Base-by-base conservation (phyloP, 495 filamentous ascomycete species). In the Aspergillus egyptiacus region DNA sequence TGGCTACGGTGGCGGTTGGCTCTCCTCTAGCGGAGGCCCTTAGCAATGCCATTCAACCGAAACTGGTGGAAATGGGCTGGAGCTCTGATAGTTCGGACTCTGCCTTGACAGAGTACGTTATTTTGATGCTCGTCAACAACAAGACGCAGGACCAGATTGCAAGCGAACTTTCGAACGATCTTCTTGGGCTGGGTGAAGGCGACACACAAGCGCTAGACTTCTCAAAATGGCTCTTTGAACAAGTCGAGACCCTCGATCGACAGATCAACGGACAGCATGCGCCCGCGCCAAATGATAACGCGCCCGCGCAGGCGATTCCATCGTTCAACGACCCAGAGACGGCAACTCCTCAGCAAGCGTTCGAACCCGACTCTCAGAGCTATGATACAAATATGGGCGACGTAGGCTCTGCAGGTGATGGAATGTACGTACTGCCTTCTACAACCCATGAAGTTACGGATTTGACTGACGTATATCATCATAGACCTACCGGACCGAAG, bases 11-110 rank as follows among this genome's bases (percentile, higher is more conserved):
- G 55, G 66, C 75, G 36, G 75, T 84, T 43, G 83, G 79, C 53
- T 85, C 87, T 61, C 87, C 89, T 17, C 73, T 97, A 46, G 89
- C 89, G 51, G 80, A 87, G 48, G 84, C 87, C 25, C 76, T 98
- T 35, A 85, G 83, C 59, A 73, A 72, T 65, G 83, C 78, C 32
- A 87, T 96, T 42, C 87, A 91, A 64, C 84, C 86, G n/a, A 96
- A 96, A 68, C 70, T 98, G 56, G 82, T 89, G n/a, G 91, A 98
- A 65, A 84, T 91, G 48, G 90, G 89, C 48, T 96, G 91, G 93
- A 86, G 81, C 34, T 80, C 83, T 35, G 86, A 84, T 33, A 84
- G 81, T 48, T 75, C 78, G 53, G 91, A 88, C 59, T 82, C 85
- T 13, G 86, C 89, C 10, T 76, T 98, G 48, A 84, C 88, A 33